Percentiles rank a stretch among this genome's conserved stretches.
phyloP scores from a whole-genome alignment of 176 grass and related monocot genomes.

The Cenchrus fungigraminus region DNA sequence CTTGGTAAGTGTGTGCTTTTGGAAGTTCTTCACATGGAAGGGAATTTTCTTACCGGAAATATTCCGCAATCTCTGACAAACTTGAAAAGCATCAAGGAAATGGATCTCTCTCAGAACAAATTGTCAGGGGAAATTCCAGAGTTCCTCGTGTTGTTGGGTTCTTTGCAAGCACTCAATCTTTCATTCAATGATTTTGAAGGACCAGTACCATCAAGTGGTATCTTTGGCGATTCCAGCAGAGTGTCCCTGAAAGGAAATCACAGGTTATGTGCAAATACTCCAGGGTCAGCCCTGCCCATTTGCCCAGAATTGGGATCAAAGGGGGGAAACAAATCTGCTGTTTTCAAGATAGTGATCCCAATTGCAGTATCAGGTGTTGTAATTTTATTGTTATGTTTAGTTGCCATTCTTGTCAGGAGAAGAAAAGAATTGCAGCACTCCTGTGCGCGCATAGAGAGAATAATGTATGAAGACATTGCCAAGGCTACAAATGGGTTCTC shows the following conservation, averaged over 20 bases:
- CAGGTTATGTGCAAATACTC: conserved; percentile 41
- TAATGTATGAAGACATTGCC: conserved; percentile 43
- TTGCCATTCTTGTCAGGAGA: not conserved
- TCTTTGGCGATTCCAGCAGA: conserved; percentile 48
- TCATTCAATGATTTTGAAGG: conserved; percentile 54
- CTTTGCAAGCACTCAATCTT: conserved; percentile 39
- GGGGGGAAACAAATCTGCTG: conserved; percentile 2
- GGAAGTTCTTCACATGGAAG: conserved; percentile 56
- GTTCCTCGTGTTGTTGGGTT: conserved; percentile 28
- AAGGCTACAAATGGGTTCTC: conserved; percentile 62
- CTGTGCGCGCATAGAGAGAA: not conserved
- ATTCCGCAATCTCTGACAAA: conserved; percentile 53
- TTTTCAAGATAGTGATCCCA: conserved; percentile 31
- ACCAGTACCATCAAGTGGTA: conserved; percentile 37
- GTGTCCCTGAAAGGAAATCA: conserved; percentile 48
- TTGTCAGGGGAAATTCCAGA: conserved; percentile 57
- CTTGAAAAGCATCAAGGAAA: conserved; percentile 41
- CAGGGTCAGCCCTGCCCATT: conserved; percentile 32
- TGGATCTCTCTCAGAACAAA: conserved; percentile 63
- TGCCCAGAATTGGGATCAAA: conserved; percentile 28
- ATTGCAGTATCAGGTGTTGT: not conserved
- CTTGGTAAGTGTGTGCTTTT: conserved; percentile 56
- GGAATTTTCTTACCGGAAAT: conserved; percentile 47
- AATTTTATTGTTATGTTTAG: not conserved
- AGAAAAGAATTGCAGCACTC: conserved; percentile 2